phyloP scores from a whole-genome alignment of 192 early-diverging fungal species.

The Rhizophagus prolifer region DNA sequence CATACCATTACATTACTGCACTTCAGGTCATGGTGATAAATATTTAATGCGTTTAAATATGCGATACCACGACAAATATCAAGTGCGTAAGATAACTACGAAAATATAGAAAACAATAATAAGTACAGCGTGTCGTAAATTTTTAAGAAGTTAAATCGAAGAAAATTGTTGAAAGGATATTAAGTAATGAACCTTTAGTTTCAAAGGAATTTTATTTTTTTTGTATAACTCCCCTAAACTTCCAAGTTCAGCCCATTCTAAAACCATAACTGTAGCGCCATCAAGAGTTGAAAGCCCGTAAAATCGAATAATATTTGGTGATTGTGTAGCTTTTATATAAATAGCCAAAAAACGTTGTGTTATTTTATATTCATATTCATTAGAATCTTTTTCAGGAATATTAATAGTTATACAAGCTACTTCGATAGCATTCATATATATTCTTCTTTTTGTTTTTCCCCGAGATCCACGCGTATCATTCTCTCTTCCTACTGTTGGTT shows the following conservation, averaged over 20 bases:
- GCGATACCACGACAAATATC: slow-evolving; percentile 24
- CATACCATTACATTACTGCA: not conserved
- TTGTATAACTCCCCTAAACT: slow-evolving; percentile 6
- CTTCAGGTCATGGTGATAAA: slow-evolving; percentile 24
- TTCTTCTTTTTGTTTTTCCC: not conserved
- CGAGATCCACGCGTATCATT: not conserved
- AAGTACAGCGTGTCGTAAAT: not conserved
- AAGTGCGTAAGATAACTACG: not conserved
- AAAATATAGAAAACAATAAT: no score
- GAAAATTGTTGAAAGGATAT: not conserved
- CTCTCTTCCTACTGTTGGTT: not conserved
- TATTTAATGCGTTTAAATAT: slow-evolving; percentile 4
- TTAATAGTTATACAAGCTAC: slow-evolving; percentile 9
- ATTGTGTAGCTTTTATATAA: not conserved
- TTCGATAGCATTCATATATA: not conserved
- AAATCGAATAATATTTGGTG: slow-evolving; percentile 13
- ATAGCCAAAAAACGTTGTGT: not conserved
- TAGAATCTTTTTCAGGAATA: not conserved
- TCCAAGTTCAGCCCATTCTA: slow-evolving; percentile 25
- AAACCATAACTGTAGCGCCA: not conserved
- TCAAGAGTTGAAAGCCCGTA: slow-evolving; percentile 1
- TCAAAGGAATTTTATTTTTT: not conserved
- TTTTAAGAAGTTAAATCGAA: not conserved
- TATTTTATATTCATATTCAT: not conserved
- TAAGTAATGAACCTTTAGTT: not conserved